Evolutionary conservation across 306 rosid species (phyloP), one percentile per base, ranked within the genome.

Genomic region (Neltuma alba): DNA sequence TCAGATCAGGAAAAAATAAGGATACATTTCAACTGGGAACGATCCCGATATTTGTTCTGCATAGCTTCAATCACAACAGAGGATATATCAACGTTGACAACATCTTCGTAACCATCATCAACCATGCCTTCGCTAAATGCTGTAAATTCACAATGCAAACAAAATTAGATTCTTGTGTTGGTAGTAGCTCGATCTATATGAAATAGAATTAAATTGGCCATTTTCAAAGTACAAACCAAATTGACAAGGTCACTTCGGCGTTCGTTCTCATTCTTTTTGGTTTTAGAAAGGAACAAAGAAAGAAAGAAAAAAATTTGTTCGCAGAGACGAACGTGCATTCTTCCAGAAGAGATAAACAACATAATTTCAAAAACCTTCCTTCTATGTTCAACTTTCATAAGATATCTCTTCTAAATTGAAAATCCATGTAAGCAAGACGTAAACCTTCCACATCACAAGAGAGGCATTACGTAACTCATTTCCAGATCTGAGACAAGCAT

Each of bases 101-200:
- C 93, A 79, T 91, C 90, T 2, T 62, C 85, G 44, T 89, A 89
- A 47, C 98, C 98, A 77, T 93, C 94, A 65, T 89, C 90, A 38
- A 82, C 94, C 97, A 93, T 87, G 52, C 89, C 93, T 76, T 89
- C 87, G 78, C 98, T 87, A 66, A 93, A 91, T 5, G 90, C 98
- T 92, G 84, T 73, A 71, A 57, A 55, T 40, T 11, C 8, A 45
- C 31, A 63, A 8, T 11, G 30, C 20, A 44, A 55, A 69, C 86
- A 50, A 72, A 72, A 72, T 48, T 47, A 13, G 3, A 72, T 11
- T 23, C 10, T 10, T 42, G 58, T 27, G 57, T 6, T 33, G 40
- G 36, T 25, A 69, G 54, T 9, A 47, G 30, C 30, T 48, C 14
- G 37, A 47, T 27, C 62, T 1, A 16, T 15, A 2, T 16, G 25